These are phyloP conservation scores for Penicillium coprophilum DNA, from an alignment of 495 filamentous ascomycete genomes.

Conservation along the genomic window DNA sequence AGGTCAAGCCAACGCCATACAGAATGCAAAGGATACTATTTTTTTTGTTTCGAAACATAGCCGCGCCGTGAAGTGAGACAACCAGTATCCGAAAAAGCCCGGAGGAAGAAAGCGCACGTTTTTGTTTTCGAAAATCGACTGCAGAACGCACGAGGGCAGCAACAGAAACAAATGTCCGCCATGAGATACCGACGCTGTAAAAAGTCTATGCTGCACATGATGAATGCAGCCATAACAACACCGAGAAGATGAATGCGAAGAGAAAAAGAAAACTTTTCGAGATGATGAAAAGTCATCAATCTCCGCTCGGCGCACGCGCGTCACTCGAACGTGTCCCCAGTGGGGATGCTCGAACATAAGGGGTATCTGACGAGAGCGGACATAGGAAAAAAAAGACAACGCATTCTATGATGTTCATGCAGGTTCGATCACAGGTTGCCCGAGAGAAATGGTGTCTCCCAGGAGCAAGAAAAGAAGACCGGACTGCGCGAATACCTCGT, in stretches of 20 bases:
- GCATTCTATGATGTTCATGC: slow-evolving; percentile 78
- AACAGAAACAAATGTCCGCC: slow-evolving; percentile 45
- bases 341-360: slow-evolving; percentile 43
- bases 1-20: slow-evolving; percentile 55
- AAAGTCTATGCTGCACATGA: slow-evolving; percentile 49
- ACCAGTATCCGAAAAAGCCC: slow-evolving; percentile 17
- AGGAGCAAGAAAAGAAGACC: slow-evolving; percentile 40
- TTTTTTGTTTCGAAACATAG: slow-evolving; percentile 26
- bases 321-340: slow-evolving; percentile 45
- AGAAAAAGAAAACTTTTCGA: slow-evolving; percentile 49
- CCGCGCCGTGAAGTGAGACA: neutral
- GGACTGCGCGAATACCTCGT: slow-evolving; percentile 47
- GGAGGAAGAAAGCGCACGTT: slow-evolving; percentile 37
- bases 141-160: slow-evolving; percentile 31
- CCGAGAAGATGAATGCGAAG: slow-evolving; percentile 45
- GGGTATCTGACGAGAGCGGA: slow-evolving; percentile 62
- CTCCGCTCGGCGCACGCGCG: slow-evolving; percentile 42
- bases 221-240: slow-evolving; percentile 45
- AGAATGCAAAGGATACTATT: slow-evolving; percentile 46
- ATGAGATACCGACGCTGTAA: slow-evolving; percentile 54
- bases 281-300: slow-evolving; percentile 38
- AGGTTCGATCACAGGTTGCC: slow-evolving; percentile 51
- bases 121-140: slow-evolving; percentile 22
- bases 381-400: slow-evolving; percentile 54
- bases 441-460: slow-evolving; percentile 30